Base-by-base conservation (phyloP, 257 asterid species). In the Gardenia jasminoides region DNA sequence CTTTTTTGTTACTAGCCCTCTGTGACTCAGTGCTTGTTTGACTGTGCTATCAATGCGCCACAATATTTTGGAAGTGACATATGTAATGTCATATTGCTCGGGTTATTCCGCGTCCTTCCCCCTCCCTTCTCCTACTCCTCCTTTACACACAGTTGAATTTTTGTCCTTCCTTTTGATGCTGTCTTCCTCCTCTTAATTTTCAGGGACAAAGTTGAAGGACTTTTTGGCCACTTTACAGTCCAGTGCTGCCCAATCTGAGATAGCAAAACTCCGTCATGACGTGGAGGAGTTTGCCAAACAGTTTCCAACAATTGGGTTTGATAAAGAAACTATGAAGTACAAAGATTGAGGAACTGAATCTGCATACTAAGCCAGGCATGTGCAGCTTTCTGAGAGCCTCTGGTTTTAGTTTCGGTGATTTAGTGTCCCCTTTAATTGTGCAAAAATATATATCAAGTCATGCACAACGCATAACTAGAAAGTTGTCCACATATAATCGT, bases 191-290 rank as follows among this genome's bases (percentile, higher is more conserved):
- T 67, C 52, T 26, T 72, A 67, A 20, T 16, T 12, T 54, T 72
- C 82, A 95, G 99, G 99, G 74, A 90, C 92, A 70, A 93, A 93
- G 82, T 78, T 95, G 83, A 95, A 95, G 90, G 98, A 95, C 87
- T 95, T 93, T 76, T 97, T 95, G 90, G 87, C 88, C 56, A 78
- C 94, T n/a, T 86, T 94, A 95, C 81, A 83, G 30, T 78, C 6
- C 78, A 93, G 87, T 44, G 59, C 84, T 79, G 86, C 83, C 61
- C 94, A 92, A 82, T 86, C 97, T 47, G 89, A 92, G 54, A 62
- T 92, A 75, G 84, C 90, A 59, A 84, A 84, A 81, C 85, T 95
- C 66, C 87, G 93, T 74, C 81, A 76, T 59, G 92, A 84, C 36
- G 97, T 93, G 76, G 97, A 93, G 88, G 93, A 93, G 44, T 93